A percentile compares a stretch with the other conserved stretches of the same genome.
These are phyloP conservation scores for Dillenia turbinata DNA, from an alignment of 164 flowering plant species.

Conservation along the genomic window DNA sequence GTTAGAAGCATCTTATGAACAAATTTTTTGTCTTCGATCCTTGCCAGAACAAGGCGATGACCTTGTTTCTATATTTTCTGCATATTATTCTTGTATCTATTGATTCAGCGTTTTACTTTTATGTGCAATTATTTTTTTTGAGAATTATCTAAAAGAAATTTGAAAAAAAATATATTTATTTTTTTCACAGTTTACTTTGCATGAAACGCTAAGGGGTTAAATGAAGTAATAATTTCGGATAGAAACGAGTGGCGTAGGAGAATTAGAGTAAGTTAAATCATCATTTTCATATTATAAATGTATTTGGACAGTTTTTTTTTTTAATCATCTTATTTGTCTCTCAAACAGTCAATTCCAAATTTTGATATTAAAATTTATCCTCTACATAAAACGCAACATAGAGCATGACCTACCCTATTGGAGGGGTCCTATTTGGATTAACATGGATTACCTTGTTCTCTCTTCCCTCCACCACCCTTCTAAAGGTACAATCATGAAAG, in stretches of 20 bases:
- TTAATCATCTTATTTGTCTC: no score
- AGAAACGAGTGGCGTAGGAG: no score
- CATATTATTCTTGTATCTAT: background rate
- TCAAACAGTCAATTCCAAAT: no score
- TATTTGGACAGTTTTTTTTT: no score
- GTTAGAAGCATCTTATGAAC: conserved; percentile 83
- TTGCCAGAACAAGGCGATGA: conserved; percentile 76
- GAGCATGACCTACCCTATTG: conserved; percentile 96
- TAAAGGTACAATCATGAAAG: conserved; percentile 36
- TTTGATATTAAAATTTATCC: no score
- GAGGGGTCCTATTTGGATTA: conserved; percentile 98
- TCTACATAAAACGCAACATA: conserved; percentile 93
- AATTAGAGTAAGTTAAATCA: no score
- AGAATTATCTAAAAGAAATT: background rate
- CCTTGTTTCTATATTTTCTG: background rate
- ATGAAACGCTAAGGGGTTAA: no score
- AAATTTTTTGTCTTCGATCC: conserved; percentile 77
- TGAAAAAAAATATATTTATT: background rate
- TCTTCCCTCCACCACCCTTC: conserved; percentile 83
- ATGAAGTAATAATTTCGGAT: no score
- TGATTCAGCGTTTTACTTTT: background rate
- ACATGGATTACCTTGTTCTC: conserved; percentile 93
- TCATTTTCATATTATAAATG: no score
- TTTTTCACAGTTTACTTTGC: conserved; percentile 54
- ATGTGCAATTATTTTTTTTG: background rate